Percentiles rank a stretch among this genome's conserved stretches.
Conservation (phyloP, 805 yeast genomes). For the Komagataella pseudopastoris region DNA sequence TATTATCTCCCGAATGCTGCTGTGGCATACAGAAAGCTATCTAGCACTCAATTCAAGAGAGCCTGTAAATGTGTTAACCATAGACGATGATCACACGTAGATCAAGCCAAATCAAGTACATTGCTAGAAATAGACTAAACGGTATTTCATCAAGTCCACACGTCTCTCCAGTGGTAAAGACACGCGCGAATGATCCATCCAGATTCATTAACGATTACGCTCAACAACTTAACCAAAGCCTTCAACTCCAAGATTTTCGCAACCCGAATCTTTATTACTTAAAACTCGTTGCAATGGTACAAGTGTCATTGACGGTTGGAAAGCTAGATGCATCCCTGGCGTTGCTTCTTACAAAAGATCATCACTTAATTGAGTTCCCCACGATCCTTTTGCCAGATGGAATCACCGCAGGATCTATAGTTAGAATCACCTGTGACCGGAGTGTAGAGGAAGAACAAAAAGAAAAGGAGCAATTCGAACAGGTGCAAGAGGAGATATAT, state of each 20-base stretch:
- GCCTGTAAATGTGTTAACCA: slow-evolving; percentile 19
- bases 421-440: slow-evolving; percentile 72
- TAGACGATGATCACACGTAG: slow-evolving; percentile 16
- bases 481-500: slow-evolving; percentile 61
- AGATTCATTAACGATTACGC: background rate
- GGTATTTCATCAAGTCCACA: background rate
- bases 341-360: slow-evolving; percentile 72
- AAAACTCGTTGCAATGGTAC: slow-evolving; percentile 39
- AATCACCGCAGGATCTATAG: slow-evolving; percentile 84
- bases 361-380: slow-evolving; percentile 94
- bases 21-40: slow-evolving; percentile 23
- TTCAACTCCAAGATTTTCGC: background rate
- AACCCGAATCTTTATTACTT: background rate
- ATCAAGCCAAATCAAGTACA: background rate
- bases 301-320: slow-evolving; percentile 89
- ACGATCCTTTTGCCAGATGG: slow-evolving; percentile 84
- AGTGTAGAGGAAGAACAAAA: slow-evolving; percentile 51
- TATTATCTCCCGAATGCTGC: slow-evolving; percentile 26
- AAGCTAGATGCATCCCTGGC: slow-evolving; percentile 94
- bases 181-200: background rate
- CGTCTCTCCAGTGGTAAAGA: background rate
- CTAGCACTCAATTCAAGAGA: slow-evolving; percentile 11
- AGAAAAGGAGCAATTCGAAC: slow-evolving; percentile 45
- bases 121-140: background rate
- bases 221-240: background rate